Evolutionary conservation across 768 basidiomycete species (phyloP), one percentile per base, ranked within the genome.

Genomic region (Coprinellus micaceus): DNA sequence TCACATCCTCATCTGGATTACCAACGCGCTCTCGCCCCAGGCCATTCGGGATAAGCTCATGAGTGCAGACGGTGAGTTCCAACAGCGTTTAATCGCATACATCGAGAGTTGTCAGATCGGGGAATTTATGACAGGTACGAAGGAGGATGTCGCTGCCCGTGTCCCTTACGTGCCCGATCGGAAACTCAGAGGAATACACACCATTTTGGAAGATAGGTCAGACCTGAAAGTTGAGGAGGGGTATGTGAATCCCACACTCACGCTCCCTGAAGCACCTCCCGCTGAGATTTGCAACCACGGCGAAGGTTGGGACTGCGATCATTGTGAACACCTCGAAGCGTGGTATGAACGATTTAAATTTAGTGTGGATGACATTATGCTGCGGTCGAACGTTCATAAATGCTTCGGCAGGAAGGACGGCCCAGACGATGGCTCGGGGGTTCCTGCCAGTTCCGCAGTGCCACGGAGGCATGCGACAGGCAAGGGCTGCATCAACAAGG

Each of bases 1-100:
- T 12, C 71, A 71, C 51, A 30, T 66, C 41, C 56, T 70, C 7
- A 7, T 72, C 19, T 74, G 73, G 74, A 64, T 74, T 2, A 52
- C 58, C 51, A 56, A 57, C 10, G 46, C 53, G 2, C 30, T 67
- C 10, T 62, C 62, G 4, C 74, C 74, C 1, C 67, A 73, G 56
- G 66, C 73, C 53, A 67, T 75, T 2, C 39, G 70, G 22, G 63
- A 71, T 2, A 40, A 52, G 9, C 43, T 76, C 1, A 22, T 70
- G 30, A 46, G 61, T 53, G 4, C 40, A n/a, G 57, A 65, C 40
- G 60, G 60, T 15, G 58, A 58, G 11, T 72, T 58, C 15, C 53
- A 66, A 28, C 57, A 56, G 22, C 37, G 49, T 29, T 25, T 73
- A 10, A 44, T 68, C 2, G 33, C 54, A 2, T 73, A 62, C 36